Evolutionary conservation across 2,329 filamentous ascomycete genomes (phyloP).

Genomic region (Colletotrichum sp.): DNA sequence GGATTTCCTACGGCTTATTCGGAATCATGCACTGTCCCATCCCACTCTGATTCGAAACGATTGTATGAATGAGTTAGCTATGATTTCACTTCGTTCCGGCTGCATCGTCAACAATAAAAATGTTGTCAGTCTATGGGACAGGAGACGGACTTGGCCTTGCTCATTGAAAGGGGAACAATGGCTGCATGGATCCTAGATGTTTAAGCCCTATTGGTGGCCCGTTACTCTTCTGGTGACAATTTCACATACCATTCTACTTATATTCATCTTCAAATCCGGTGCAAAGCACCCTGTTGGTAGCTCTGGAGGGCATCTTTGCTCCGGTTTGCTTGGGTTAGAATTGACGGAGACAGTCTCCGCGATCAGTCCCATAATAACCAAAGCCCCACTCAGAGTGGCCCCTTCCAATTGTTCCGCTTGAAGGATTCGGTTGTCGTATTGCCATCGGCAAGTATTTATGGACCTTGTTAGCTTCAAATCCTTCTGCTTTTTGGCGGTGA

Average conservation of each 20-base stretch:
- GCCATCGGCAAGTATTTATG: neutral
- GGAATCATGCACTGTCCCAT: neutral
- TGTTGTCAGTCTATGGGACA: too few species aligned
- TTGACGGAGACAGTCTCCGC: neutral
- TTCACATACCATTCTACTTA: too few species aligned
- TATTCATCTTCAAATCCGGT: too few species aligned
- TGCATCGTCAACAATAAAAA: neutral
- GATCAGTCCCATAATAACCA: neutral
- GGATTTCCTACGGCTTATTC: neutral
- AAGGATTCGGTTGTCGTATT: neutral
- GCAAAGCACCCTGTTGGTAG: too few species aligned
- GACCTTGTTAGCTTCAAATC: neutral
- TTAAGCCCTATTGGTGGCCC: neutral
- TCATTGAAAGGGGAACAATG: neutral
- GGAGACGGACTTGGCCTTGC: too few species aligned
- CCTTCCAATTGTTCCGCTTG: neutral
- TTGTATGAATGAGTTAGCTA: neutral
- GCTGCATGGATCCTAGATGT: neutral
- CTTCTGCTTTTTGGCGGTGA: neutral
- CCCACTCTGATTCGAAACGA: accelerated
- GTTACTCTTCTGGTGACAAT: neutral
- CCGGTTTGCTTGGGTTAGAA: too few species aligned
- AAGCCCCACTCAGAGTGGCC: neutral
- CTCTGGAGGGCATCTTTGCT: too few species aligned
- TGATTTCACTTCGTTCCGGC: neutral